These are phyloP conservation scores for Metschnikowia cerradonensis DNA, from an alignment of 805 yeast species.

Conservation along the genomic window DNA sequence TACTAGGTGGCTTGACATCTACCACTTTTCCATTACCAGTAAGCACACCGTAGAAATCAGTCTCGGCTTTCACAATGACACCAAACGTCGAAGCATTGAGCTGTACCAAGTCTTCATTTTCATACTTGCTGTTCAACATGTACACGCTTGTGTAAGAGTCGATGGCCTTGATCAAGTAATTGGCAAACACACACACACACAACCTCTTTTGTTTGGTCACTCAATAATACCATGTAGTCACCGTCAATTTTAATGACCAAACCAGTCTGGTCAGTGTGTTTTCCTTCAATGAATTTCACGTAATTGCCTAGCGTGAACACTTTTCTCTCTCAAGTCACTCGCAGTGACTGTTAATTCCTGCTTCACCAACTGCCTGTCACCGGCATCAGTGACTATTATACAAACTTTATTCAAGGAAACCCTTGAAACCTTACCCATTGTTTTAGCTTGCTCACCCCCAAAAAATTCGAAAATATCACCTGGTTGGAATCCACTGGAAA, in stretches of 20 bases:
- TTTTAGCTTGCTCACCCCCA: slow-evolving; percentile 90
- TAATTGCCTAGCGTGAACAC: slow-evolving; percentile 90
- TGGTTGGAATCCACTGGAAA: slow-evolving; percentile 62
- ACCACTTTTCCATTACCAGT: slow-evolving; percentile 76
- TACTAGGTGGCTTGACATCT: slow-evolving; percentile 60
- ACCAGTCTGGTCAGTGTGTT: slow-evolving; percentile 67
- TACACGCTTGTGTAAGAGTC: slow-evolving; percentile 60
- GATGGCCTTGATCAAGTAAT: slow-evolving; percentile 78
- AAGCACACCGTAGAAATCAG: slow-evolving; percentile 75
- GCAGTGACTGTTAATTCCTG: slow-evolving; percentile 78
- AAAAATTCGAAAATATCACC: slow-evolving; percentile 92
- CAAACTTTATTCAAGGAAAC: slow-evolving; percentile 55
- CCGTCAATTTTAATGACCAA: slow-evolving; percentile 33
- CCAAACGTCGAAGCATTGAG: slow-evolving; percentile 84
- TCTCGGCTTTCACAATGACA: slow-evolving; percentile 84
- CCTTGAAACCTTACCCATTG: slow-evolving; percentile 73
- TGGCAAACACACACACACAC: slow-evolving; percentile 13
- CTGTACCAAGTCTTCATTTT: slow-evolving; percentile 85
- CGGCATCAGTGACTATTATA: slow-evolving; percentile 35
- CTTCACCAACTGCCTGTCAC: slow-evolving; percentile 52
- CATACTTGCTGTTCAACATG: slow-evolving; percentile 73
- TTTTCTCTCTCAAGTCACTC: slow-evolving; percentile 75
- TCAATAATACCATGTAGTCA: slow-evolving; percentile 83
- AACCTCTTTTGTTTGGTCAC: slow-evolving; percentile 85
- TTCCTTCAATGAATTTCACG: slow-evolving; percentile 87